Base-by-base conservation (phyloP, 1,139 yeast species). In the Candida frijolesensis region DNA sequence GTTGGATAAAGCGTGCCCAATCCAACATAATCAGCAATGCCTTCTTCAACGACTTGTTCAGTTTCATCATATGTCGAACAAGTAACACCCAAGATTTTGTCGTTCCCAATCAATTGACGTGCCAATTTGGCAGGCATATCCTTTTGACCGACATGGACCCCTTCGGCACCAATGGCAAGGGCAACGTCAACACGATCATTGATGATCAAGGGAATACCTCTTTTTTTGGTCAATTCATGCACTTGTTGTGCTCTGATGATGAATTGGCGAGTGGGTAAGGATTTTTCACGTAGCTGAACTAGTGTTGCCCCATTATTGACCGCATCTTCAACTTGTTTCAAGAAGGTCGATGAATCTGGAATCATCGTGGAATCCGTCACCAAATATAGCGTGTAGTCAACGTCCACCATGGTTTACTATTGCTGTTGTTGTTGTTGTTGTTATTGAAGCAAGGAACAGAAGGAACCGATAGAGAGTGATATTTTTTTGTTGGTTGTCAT, bases 141-240 rank as follows among this genome's bases (percentile, higher is more conserved):
- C 51, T 87, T 94, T 65, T 91, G 97, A 1, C 98, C 98, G 18
- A 92, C 90, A 70, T 92, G 98, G 14, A 92, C 87, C 34, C 96
- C 96, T 53, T 91, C 97, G 0, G 96, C 96, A 59, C 82, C 95
- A 49, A 89, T 76, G 0, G 97, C 97, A 47, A 91, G 71, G 0
- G 97, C 97, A 6, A 92, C 90, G 62, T 92, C 98, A 7, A 90
- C 80, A 44, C 97, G 72, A 63, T 92, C 97, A 61, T 92, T 90
- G 61, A 92, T 91, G 33, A 92, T 83, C 56, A 92, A 72, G 0
- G 97, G 97, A 16, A 92, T 83, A 0, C 80, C 78, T 43, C 76
- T 79, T 39, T 68, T 64, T 43, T 72, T 68, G 35, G 97, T 89
- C 47, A 91, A 60, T 48, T 72, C 70, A 57, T 87, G 91, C 16